Evolutionary conservation across 2,329 filamentous ascomycete species (phyloP), one percentile per base, ranked within the genome.

Genomic region (Penicillium hesseltinei): DNA sequence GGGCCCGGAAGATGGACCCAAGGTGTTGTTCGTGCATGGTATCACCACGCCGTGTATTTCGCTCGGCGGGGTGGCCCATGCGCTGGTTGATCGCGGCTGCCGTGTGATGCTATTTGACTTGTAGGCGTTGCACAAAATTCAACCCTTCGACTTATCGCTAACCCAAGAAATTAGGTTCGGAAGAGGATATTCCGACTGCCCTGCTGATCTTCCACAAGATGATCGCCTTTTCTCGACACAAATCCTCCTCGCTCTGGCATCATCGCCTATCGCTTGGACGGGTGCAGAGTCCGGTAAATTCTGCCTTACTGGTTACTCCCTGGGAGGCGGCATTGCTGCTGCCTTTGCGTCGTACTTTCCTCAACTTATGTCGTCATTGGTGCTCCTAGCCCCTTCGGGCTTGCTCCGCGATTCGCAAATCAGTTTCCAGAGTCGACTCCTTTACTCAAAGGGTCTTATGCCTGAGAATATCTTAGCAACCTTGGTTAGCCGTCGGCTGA

Each of bases 331-430:
- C 15, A 82, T 95, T 40, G 82, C 84, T 1, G 86, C 85, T 10
- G 81, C 85, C 21, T 93, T 94, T 69, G 83, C 89, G 1, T 81
- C 83, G 1, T 85, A 85, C 68, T 90, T 91, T 67, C 84, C 89
- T 0, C 74, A 83, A 47, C 78, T 93, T 55, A 81, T 96, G 15
- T 81, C 82, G 13, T 84, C 82, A 10, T 79, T 97, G 23, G 80
- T 94, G 11, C 82, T 96, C 6, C 82, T 97, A 42, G 91, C 91
- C 0, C 91, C 92, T 0, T 82, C 87, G 0, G 92, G 92, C 0
- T 79, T 96, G 44, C 84, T 96, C 48, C 82, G 88, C n/a, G 73
- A 77, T 5, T 76, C 77, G 15, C 85, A 88, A 66, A 81, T 91
- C 56, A 81, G 82, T 57, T 82, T 82, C 73, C 79, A 80, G 60